Evolutionary conservation across 2,329 filamentous ascomycete species (phyloP).

Genomic region (Grosmannia serpens): DNA sequence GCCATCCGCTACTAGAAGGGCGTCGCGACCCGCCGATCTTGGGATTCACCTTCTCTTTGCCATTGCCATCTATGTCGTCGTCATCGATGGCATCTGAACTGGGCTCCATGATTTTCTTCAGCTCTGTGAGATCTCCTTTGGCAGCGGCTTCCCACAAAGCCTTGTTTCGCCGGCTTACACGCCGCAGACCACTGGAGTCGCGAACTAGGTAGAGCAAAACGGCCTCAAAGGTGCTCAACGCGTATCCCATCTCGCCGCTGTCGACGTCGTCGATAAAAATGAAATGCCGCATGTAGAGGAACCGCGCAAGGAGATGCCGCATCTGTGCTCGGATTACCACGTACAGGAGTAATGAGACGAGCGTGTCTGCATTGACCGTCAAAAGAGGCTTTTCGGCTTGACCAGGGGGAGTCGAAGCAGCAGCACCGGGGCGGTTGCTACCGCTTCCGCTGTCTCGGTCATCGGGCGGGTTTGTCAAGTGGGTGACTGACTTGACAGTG

Average conservation of each 20-base stretch:
- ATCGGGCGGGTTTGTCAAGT: conserved; percentile 41
- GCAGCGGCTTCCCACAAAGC: conserved; percentile 78
- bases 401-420: not conserved
- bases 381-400: conserved; percentile 42
- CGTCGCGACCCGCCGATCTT: conserved; percentile 1
- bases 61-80: conserved; percentile 21
- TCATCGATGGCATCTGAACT: conserved; percentile 34
- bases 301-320: conserved; percentile 72
- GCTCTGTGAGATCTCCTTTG: conserved; percentile 61
- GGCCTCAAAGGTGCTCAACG: conserved; percentile 88
- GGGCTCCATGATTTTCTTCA: conserved; percentile 72
- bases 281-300: conserved; percentile 94
- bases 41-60: not conserved
- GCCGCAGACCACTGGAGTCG: conserved; percentile 71
- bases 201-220: conserved; percentile 78
- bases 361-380: conserved; percentile 70
- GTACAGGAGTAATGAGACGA: conserved; percentile 82
- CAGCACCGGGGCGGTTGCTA: not conserved
- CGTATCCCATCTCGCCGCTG: conserved; percentile 90
- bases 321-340: conserved; percentile 88
- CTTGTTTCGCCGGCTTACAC: conserved; percentile 76
- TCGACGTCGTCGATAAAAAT: conserved; percentile 98
- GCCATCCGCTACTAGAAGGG: conserved; percentile 29
- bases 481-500: conserved; percentile 75
- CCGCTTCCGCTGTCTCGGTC: conserved; percentile 10